phyloP scores from a whole-genome alignment of 495 filamentous ascomycete genomes.

The Trichocladium antarcticum region DNA sequence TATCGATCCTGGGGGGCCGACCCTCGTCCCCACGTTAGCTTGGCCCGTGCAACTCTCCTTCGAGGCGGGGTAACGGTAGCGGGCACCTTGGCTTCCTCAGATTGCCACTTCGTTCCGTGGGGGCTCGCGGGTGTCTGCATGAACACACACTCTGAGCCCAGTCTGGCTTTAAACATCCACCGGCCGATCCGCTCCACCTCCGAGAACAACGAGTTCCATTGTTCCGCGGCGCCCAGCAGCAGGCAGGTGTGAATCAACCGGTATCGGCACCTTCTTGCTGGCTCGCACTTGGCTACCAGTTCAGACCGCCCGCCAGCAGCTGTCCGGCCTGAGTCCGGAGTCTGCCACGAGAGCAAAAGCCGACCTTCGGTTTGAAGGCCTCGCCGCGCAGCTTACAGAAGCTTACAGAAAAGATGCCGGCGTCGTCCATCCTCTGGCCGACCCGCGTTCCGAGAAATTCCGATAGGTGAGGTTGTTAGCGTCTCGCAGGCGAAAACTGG shows the following conservation, averaged over 20 bases:
- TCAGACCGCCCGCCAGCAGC: background rate
- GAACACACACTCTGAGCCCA: background rate
- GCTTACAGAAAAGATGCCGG: no score
- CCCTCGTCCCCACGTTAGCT: no score
- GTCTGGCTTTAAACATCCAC: conserved; percentile 4
- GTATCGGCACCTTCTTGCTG: background rate
- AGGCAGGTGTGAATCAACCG: background rate
- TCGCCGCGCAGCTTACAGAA: no score
- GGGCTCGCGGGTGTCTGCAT: conserved; percentile 1
- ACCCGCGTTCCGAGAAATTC: conserved; percentile 19
- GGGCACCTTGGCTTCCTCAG: no score
- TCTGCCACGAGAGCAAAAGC: no score
- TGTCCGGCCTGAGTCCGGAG: background rate
- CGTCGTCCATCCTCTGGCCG: no score
- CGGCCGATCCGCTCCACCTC: conserved; percentile 1
- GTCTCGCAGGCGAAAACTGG: conserved; percentile 11
- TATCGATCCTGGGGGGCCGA: no score
- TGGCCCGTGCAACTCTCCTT: no score
- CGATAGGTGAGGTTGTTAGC: conserved; percentile 14
- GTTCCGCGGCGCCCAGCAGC: background rate
- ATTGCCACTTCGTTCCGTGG: background rate
- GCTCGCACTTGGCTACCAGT: background rate
- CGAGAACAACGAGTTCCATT: conserved; percentile 1
- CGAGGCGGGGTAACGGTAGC: no score
- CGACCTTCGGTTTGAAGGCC: no score